Percentiles rank a stretch among this genome's conserved stretches.
Conservation (phyloP, 129 eudicot genomes). For the Arctium minus region DNA sequence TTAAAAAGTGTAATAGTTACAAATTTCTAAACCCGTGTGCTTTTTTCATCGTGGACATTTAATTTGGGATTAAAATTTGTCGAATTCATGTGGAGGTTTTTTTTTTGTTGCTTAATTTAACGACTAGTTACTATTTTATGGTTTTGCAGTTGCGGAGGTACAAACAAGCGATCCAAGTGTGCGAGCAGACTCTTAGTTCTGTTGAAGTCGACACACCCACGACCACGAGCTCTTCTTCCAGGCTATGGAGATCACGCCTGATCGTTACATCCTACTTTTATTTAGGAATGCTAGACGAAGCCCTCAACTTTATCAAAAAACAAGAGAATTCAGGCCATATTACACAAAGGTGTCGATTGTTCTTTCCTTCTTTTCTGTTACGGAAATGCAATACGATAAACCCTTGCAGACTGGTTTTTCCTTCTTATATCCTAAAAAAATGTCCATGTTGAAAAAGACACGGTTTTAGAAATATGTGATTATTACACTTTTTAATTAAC, state of each 20-base stretch:
- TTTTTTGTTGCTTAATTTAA: not conserved
- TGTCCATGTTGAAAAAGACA: not conserved
- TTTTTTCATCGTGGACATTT: not conserved
- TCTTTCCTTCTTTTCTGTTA: not conserved
- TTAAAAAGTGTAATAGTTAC: not conserved
- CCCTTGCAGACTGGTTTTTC: not conserved
- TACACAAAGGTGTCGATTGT: conserved; percentile 33
- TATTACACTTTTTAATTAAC: not conserved
- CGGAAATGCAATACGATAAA: not conserved
- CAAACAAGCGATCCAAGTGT: conserved; percentile 69
- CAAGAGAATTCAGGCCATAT: conserved; percentile 44
- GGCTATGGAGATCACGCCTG: conserved; percentile 45
- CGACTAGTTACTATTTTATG: not conserved
- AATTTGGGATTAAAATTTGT: not conserved
- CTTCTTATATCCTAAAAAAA: not conserved
- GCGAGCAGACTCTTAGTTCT: conserved; percentile 57
- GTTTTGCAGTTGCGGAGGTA: conserved; percentile 69
- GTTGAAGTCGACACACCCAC: conserved; percentile 35
- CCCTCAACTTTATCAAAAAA: conserved; percentile 61
- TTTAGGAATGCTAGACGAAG: conserved; percentile 84
- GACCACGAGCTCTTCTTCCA: conserved; percentile 28
- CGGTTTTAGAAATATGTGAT: not conserved
- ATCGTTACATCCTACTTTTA: conserved; percentile 61
- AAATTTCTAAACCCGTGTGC: not conserved
- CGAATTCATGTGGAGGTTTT: not conserved